A percentile compares a stretch with the other conserved stretches of the same genome.
Conservation (phyloP, 1,139 yeast genomes). For the Taphrina betulina region DNA sequence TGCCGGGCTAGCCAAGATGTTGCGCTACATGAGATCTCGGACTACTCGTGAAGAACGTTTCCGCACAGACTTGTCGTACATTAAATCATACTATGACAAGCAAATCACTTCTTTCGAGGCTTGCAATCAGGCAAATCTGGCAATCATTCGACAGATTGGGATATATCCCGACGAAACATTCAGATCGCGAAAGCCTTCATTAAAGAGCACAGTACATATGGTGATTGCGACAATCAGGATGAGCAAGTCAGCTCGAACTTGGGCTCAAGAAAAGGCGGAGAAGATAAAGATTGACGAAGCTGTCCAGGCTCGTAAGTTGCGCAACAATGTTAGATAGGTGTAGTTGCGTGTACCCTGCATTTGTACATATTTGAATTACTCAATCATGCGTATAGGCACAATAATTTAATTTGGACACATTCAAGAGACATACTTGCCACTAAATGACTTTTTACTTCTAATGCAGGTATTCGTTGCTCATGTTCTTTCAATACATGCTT, state of each 20-base stretch:
- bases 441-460: too few relatives aligned
- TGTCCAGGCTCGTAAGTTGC: not conserved
- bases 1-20: slow-evolving; percentile 36
- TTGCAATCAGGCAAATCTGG: slow-evolving; percentile 39
- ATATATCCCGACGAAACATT: slow-evolving; percentile 38
- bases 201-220: slow-evolving; percentile 35
- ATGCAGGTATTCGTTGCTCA: too few relatives aligned
- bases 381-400: too few relatives aligned
- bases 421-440: too few relatives aligned
- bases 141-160: slow-evolving; percentile 38
- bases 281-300: slow-evolving; percentile 4
- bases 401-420: too few relatives aligned
- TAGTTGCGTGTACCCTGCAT: too few relatives aligned
- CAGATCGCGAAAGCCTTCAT: slow-evolving; percentile 29
- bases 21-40: slow-evolving; percentile 37
- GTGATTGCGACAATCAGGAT: slow-evolving; percentile 25
- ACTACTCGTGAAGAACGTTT: slow-evolving; percentile 35
- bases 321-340: too few relatives aligned
- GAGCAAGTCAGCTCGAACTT: slow-evolving; percentile 7
- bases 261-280: slow-evolving; percentile 4
- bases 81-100: slow-evolving; percentile 38
- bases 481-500: too few relatives aligned
- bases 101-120: slow-evolving; percentile 39
- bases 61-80: slow-evolving; percentile 37
- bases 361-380: too few relatives aligned